Evolutionary conservation across 345 rosid species (phyloP).

Genomic region (Murraya paniculata): DNA sequence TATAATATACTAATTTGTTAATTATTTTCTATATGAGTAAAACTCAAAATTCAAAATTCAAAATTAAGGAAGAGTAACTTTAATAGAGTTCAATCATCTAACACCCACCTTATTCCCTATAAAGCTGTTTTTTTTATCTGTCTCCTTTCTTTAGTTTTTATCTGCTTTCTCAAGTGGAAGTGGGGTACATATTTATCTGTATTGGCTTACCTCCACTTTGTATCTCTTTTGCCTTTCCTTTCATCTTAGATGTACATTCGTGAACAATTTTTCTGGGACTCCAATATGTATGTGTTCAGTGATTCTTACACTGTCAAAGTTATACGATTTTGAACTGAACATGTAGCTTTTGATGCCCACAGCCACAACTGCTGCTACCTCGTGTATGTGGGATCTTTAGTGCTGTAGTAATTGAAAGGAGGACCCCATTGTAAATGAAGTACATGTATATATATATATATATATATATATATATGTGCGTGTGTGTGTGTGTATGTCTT

Average conservation of each 20-base stretch:
- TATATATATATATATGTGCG: too few species aligned
- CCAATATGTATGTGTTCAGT: conserved; percentile 8
- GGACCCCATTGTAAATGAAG: conserved; percentile 27
- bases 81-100: conserved; percentile 52
- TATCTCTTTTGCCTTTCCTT: conserved; percentile 21
- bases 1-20: too few species aligned
- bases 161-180: conserved; percentile 2
- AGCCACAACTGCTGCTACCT: conserved; percentile 19
- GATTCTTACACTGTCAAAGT: conserved; percentile 22
- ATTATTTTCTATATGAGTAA: too few species aligned
- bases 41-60: not conserved
- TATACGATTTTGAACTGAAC: conserved; percentile 34
- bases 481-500: too few species aligned
- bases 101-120: conserved; percentile 48
- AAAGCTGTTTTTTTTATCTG: conserved; percentile 38
- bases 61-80: conserved; percentile 20
- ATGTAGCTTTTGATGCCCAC: conserved; percentile 18
- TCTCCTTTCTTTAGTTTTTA: conserved; percentile 16
- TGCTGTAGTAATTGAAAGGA: not conserved
- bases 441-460: conserved; percentile 5
- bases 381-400: conserved; percentile 8
- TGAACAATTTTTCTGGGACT: conserved; percentile 14
- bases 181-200: conserved; percentile 35
- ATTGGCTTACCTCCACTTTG: conserved; percentile 41
- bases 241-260: conserved; percentile 19